Evolutionary conservation across 106 monocot species (phyloP).

Genomic region (Dactylorhiza incarnata): DNA sequence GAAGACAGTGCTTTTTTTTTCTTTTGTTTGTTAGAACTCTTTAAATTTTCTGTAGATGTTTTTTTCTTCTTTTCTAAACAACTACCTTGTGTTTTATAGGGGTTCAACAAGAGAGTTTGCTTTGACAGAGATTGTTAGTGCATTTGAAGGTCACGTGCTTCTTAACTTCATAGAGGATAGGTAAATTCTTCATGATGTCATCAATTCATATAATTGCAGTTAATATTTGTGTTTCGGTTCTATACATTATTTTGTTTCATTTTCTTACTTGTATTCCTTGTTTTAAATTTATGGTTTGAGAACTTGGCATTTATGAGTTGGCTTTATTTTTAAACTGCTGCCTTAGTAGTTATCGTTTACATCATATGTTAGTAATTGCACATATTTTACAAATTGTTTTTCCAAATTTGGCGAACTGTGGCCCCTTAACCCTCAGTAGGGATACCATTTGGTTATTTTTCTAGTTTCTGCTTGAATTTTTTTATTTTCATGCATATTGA

Average conservation of each 20-base stretch:
- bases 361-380: not conserved
- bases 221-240: not conserved
- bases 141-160: constrained; percentile 52
- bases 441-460: too few relatives aligned
- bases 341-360: not conserved
- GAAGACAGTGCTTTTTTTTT: not conserved
- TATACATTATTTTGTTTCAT: too few relatives aligned
- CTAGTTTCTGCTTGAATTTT: too few relatives aligned
- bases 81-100: constrained; percentile 16
- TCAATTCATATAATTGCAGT: not conserved
- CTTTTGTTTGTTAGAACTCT: not conserved
- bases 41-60: not conserved
- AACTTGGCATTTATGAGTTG: not conserved
- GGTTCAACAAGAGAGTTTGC: constrained; percentile 49
- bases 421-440: too few relatives aligned
- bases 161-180: constrained; percentile 39
- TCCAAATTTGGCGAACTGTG: not conserved
- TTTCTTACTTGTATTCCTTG: not conserved
- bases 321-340: not conserved
- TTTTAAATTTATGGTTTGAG: not conserved
- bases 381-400: not conserved
- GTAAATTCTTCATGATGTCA: constrained; percentile 18
- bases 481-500: too few relatives aligned
- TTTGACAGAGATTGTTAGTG: constrained; percentile 38
- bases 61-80: not conserved